phyloP scores from a whole-genome alignment of 768 basidiomycete genomes.

The Suillus decipiens region DNA sequence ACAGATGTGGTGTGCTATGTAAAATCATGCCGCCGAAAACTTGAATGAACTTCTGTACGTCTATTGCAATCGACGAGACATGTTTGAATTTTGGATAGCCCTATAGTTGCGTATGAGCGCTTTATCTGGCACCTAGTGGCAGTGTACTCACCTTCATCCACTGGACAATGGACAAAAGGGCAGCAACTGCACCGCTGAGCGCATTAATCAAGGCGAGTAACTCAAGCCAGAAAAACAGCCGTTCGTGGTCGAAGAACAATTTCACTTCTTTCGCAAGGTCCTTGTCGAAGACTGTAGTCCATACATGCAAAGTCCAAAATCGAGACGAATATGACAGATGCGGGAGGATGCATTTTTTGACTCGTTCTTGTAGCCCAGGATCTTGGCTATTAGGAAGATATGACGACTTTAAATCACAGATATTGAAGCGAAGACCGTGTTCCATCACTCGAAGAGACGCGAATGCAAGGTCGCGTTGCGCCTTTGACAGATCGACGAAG shows the following conservation, averaged over 20 bases:
- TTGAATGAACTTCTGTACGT: conserved; percentile 17
- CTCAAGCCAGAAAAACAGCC: no score
- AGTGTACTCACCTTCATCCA: background rate
- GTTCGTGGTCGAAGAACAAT: no score
- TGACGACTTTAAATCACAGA: conserved; percentile 34
- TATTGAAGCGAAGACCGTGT: conserved; percentile 35
- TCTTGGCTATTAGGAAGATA: conserved; percentile 30
- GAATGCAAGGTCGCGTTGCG: conserved; percentile 21
- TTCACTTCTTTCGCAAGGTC: no score
- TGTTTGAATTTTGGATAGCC: conserved; percentile 1
- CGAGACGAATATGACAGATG: conserved; percentile 15
- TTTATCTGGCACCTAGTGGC: background rate
- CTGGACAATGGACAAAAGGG: no score
- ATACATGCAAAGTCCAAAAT: conserved; percentile 15
- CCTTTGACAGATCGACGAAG: conserved; percentile 12
- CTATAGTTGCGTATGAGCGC: background rate
- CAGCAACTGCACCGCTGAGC: no score
- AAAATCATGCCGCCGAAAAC: conserved; percentile 15
- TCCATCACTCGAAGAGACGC: conserved; percentile 32
- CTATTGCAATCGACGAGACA: background rate
- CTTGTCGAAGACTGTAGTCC: no score
- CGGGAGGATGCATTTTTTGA: conserved; percentile 2
- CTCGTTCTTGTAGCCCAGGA: background rate
- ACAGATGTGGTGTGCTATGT: conserved; percentile 25
- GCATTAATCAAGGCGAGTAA: no score